These are phyloP conservation scores for Iris macrosiphon DNA, from an alignment of 106 monocot genomes.

Conservation along the genomic window DNA sequence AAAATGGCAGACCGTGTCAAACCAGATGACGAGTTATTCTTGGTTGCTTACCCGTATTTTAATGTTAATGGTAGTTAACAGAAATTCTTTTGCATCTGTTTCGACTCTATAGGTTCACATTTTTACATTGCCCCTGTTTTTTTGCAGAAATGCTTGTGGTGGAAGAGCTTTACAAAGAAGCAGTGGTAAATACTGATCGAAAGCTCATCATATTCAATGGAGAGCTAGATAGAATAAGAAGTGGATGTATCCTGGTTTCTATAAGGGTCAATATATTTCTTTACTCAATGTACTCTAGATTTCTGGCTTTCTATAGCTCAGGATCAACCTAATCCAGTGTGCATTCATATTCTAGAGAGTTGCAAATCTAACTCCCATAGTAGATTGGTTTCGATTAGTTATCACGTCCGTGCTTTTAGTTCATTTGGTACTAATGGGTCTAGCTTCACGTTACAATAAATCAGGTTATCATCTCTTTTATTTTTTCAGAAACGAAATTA, in stretches of 20 bases:
- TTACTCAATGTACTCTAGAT: no score
- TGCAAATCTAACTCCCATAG: no score
- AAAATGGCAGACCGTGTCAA: slow-evolving; percentile 86
- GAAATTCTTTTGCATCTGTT: background rate
- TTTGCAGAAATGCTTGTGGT: slow-evolving; percentile 93
- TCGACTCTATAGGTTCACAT: background rate
- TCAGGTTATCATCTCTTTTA: no score
- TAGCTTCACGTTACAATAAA: no score
- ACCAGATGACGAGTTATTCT: slow-evolving; percentile 79
- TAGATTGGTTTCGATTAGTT: no score
- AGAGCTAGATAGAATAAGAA: slow-evolving; percentile 93
- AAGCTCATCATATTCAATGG: slow-evolving; percentile 93
- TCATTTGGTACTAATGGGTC: no score
- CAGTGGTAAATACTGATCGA: slow-evolving; percentile 54
- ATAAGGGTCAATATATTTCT: background rate
- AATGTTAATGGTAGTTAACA: slow-evolving; percentile 78
- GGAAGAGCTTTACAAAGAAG: slow-evolving; percentile 84
- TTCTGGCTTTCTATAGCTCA: no score
- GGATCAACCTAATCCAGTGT: no score
- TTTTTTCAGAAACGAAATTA: no score
- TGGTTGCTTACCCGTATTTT: slow-evolving; percentile 95
- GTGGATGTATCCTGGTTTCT: slow-evolving; percentile 92
- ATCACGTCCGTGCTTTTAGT: background rate
- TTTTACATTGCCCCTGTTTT: background rate
- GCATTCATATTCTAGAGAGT: no score